Evolutionary conservation across 1,139 yeast species (phyloP).

Genomic region (Pichia sp.): DNA sequence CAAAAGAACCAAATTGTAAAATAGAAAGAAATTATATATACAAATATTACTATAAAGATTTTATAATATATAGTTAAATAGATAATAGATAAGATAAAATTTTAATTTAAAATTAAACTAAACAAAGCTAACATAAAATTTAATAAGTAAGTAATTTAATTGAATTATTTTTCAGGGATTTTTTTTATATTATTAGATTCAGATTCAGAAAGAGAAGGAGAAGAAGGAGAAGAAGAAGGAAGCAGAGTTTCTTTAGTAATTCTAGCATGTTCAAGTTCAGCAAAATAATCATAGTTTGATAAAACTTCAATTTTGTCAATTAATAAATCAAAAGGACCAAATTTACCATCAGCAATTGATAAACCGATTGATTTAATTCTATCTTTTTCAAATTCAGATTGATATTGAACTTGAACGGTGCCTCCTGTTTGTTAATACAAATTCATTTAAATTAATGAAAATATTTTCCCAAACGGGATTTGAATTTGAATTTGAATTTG

Average conservation of each 20-base stretch:
- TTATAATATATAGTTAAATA: too few relatives aligned
- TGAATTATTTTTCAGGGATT: too few relatives aligned
- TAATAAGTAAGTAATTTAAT: too few relatives aligned
- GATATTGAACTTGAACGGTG: constrained; percentile 57
- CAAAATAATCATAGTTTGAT: constrained; percentile 46
- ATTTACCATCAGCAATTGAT: constrained; percentile 72
- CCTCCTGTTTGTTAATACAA: constrained; percentile 81
- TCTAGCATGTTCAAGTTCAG: constrained; percentile 33
- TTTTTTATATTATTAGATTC: too few relatives aligned
- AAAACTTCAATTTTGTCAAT: constrained; percentile 70
- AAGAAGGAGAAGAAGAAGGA: neutral
- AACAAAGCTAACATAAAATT: too few relatives aligned
- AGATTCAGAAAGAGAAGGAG: neutral
- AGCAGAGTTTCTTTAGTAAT: constrained; percentile 12
- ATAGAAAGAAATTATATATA: too few relatives aligned
- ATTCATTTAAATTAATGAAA: constrained; percentile 67
- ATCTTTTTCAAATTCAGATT: constrained; percentile 52
- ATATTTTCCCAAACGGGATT: constrained; percentile 63
- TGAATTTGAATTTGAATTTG: neutral
- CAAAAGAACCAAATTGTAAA: too few relatives aligned
- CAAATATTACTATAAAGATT: too few relatives aligned
- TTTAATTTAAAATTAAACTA: too few relatives aligned
- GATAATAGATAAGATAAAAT: too few relatives aligned
- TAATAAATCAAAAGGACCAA: constrained; percentile 67
- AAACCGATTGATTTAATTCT: constrained; percentile 71